A percentile compares a stretch with the other conserved stretches of the same genome.
phyloP scores from a whole-genome alignment of 176 grass and related monocot genomes.

The Microstegium vimineum region DNA sequence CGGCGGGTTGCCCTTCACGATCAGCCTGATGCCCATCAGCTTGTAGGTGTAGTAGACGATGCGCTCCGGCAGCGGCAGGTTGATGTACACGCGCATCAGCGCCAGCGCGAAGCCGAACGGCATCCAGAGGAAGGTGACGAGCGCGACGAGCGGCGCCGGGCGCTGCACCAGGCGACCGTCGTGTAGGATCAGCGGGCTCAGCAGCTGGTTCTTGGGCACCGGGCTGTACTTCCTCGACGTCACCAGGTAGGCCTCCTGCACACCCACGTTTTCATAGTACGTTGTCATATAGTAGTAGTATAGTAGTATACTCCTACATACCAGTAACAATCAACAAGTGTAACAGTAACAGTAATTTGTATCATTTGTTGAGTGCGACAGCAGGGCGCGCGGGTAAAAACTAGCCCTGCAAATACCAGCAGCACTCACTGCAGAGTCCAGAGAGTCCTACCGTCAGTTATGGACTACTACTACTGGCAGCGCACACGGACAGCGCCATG shows the following conservation, averaged over 20 bases:
- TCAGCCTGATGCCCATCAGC: slow-evolving; percentile 86
- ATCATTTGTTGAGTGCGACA: not conserved
- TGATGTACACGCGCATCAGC: slow-evolving; percentile 81
- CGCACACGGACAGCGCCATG: not conserved
- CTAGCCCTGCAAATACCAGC: no score
- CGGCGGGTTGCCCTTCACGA: slow-evolving; percentile 71
- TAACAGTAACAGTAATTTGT: not conserved
- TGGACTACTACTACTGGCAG: no score
- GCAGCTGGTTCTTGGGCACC: slow-evolving; percentile 59
- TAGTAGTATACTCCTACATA: no score
- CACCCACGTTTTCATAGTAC: not conserved
- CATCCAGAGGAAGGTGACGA: slow-evolving; percentile 95
- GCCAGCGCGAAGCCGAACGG: slow-evolving; percentile 81
- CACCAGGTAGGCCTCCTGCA: slow-evolving; percentile 77
- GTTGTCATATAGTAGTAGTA: not conserved
- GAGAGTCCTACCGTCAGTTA: no score
- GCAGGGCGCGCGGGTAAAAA: no score
- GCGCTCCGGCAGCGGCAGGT: slow-evolving; percentile 85
- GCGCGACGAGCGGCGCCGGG: slow-evolving; percentile 70
- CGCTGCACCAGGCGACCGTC: slow-evolving; percentile 83
- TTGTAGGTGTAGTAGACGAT: slow-evolving; percentile 93
- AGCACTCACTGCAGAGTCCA: no score
- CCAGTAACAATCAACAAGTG: not conserved
- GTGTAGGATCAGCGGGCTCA: slow-evolving; percentile 75
- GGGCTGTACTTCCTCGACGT: slow-evolving; percentile 55